Conservation (phyloP, 2,329 filamentous ascomycete genomes). For the Fusarium napiforme region DNA sequence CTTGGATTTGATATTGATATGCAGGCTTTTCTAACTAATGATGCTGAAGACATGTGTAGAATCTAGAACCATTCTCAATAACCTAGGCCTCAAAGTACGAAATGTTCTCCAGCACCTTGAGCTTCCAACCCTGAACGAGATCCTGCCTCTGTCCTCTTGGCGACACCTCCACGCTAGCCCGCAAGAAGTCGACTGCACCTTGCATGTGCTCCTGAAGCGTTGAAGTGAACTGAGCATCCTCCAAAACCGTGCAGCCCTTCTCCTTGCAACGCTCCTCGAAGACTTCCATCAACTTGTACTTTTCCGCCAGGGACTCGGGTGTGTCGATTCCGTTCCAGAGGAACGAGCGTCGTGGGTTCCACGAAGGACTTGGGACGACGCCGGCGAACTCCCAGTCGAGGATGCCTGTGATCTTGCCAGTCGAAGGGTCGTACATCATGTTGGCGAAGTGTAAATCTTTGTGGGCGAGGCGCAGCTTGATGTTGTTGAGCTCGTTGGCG, state of each 20-base stretch:
- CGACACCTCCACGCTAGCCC: background rate
- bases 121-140: accelerated
- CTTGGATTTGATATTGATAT: background rate
- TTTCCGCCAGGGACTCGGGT: accelerated
- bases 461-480: background rate
- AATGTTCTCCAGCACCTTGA: background rate
- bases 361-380: accelerated
- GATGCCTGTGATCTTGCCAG: accelerated
- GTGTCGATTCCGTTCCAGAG: background rate
- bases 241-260: accelerated
- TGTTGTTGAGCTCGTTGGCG: background rate
- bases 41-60: accelerated
- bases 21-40: accelerated
- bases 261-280: background rate
- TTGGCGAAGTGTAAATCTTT: background rate
- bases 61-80: too few relatives aligned
- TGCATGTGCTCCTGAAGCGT: accelerated
- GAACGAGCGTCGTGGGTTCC: background rate
- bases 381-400: background rate
- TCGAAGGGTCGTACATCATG: accelerated
- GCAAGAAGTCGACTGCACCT: background rate
- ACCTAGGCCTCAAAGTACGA: background rate
- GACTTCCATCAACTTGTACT: background rate
- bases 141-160: background rate
- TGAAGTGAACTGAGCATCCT: accelerated